phyloP scores from a whole-genome alignment of 148 eudicot species.

The Rhododendron mucronatum region DNA sequence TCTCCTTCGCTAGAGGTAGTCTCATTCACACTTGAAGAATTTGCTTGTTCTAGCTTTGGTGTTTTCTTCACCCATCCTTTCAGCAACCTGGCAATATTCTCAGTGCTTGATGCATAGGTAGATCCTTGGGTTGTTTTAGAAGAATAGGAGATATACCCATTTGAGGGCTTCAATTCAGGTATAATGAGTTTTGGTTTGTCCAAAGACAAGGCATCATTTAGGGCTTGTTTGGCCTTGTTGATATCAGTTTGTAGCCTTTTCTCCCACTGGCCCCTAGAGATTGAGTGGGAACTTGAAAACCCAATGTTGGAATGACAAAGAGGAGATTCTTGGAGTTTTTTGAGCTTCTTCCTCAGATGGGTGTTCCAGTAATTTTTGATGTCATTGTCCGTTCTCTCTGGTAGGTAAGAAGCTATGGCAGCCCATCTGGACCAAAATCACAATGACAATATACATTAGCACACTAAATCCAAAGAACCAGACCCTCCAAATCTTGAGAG shows the following conservation, averaged over 20 bases:
- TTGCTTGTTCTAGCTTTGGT: constrained; percentile 21
- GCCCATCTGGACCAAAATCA: constrained; percentile 57
- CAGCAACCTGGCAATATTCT: constrained; percentile 67
- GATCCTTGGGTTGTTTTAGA: constrained; percentile 1
- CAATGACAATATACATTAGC: neutral
- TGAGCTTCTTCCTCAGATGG: constrained; percentile 74
- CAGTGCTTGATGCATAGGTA: constrained; percentile 64
- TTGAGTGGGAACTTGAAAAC: constrained; percentile 25
- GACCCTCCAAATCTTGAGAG: neutral
- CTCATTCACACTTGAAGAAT: constrained; percentile 21
- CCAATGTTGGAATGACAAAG: constrained; percentile 16
- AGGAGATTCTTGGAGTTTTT: constrained; percentile 30
- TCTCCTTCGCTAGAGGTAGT: constrained; percentile 37
- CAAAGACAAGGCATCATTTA: constrained; percentile 69
- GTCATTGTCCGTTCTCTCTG: constrained; percentile 86
- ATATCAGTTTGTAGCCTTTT: constrained; percentile 82
- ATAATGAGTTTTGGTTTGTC: constrained; percentile 33
- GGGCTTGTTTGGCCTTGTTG: constrained; percentile 74
- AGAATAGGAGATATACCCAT: neutral
- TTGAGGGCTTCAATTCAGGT: constrained; percentile 1
- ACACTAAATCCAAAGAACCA: neutral
- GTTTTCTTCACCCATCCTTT: constrained; percentile 45
- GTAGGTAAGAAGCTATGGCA: constrained; percentile 90
- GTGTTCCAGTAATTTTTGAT: constrained; percentile 95
- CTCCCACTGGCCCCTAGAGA: constrained; percentile 82